Conservation (phyloP, 2,329 filamentous ascomycete genomes). For the Exophiala phaeomuriformis region DNA sequence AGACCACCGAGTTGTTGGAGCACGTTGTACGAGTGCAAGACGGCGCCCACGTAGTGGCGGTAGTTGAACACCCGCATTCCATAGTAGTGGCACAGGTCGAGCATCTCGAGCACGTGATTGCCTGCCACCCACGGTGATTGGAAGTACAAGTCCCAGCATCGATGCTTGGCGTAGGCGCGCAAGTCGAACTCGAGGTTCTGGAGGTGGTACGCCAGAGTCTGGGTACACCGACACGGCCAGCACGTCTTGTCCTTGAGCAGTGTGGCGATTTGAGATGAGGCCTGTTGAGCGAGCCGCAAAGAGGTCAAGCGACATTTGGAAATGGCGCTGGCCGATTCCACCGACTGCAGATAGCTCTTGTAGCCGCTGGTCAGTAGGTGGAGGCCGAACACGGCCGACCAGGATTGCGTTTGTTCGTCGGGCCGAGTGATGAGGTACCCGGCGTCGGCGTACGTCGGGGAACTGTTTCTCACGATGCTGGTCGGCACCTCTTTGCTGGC, state of each 20-base stretch:
- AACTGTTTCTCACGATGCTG: constrained; percentile 19
- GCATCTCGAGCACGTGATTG: constrained; percentile 29
- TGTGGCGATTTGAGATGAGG: constrained; percentile 15
- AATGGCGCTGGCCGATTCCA: constrained; percentile 3
- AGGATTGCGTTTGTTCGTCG: constrained; percentile 13
- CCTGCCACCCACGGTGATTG: constrained; percentile 30
- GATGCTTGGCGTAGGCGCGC: constrained; percentile 21
- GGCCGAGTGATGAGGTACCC: constrained; percentile 20
- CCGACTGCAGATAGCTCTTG: constrained; percentile 20
- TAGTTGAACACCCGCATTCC: constrained; percentile 29
- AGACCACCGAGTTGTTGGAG: constrained; percentile 23
- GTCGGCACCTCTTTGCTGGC: constrained; percentile 2
- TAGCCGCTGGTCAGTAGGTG: constrained; percentile 25
- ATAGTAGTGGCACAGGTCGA: constrained; percentile 28
- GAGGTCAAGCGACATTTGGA: constrained; percentile 26
- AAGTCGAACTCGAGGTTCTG: constrained; percentile 26
- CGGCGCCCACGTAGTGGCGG: constrained; percentile 27
- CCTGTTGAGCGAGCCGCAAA: constrained; percentile 27
- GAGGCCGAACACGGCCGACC: constrained; percentile 24
- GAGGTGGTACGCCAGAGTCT: constrained; percentile 28
- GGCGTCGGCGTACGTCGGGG: constrained; percentile 24
- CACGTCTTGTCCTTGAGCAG: constrained; percentile 24
- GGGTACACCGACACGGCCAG: constrained; percentile 29
- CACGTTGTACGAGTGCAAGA: constrained; percentile 29
- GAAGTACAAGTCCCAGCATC: constrained; percentile 29